Evolutionary conservation across 192 early-diverging fungal genomes (phyloP).

Genomic region (Coemansia sp.): DNA sequence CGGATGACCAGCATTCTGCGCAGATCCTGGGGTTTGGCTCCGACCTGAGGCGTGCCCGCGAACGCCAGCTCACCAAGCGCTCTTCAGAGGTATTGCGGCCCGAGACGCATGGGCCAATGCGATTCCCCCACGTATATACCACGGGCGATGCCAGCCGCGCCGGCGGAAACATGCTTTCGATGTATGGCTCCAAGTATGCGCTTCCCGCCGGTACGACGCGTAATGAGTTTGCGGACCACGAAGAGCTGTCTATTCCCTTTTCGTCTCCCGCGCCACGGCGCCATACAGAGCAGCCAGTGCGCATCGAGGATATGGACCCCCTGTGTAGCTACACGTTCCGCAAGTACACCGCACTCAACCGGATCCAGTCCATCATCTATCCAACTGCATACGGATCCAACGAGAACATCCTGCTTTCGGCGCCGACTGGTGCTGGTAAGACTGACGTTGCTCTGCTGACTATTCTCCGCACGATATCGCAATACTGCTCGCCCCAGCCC

Average conservation of each 20-base stretch:
- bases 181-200: constrained; percentile 76
- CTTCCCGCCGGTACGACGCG: constrained; percentile 75
- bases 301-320: constrained; percentile 70
- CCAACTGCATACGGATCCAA: constrained; percentile 92
- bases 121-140: constrained; percentile 85
- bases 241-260: constrained; percentile 89
- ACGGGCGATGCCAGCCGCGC: constrained; percentile 37
- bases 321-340: constrained; percentile 77
- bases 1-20: constrained; percentile 26
- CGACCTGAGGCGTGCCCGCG: constrained; percentile 40
- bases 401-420: constrained; percentile 98
- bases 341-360: constrained; percentile 85
- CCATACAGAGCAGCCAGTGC: constrained; percentile 63
- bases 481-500: constrained; percentile 68
- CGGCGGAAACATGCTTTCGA: constrained; percentile 68
- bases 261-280: constrained; percentile 65
- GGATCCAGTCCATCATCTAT: constrained; percentile 94
- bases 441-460: constrained; percentile 96
- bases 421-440: constrained; percentile 98
- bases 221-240: constrained; percentile 76
- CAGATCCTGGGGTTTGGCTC: constrained; percentile 36
- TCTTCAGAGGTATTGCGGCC: constrained; percentile 32
- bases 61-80: constrained; percentile 42
- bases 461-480: constrained; percentile 75
- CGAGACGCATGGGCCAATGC: constrained; percentile 23